Evolutionary conservation across 2,329 filamentous ascomycete species (phyloP), one percentile per base, ranked within the genome.

Genomic region (Fusarium agapanthi): DNA sequence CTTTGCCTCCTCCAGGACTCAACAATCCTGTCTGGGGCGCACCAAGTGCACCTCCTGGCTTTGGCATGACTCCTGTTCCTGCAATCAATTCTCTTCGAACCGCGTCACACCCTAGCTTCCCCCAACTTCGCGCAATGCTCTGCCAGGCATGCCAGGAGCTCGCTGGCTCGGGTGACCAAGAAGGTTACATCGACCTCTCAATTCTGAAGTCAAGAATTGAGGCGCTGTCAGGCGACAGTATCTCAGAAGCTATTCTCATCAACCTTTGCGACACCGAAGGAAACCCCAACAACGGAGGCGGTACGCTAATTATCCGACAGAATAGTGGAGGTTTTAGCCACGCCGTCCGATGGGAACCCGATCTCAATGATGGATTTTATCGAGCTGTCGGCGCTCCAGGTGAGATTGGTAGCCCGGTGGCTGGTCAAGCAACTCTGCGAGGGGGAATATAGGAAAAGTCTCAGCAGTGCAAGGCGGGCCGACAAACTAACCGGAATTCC

Each of bases 221-320:
- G 60, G 86, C 86, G 60, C 88, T 91, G 65, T 77, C 79, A 12
- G 80, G 79, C n/a, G 81, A 83, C 18, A 77, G 54, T 57, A 77
- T 82, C 37, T 76, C 86, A 72, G 81, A 90, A 85, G 78, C 87
- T 32, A 95, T 98, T 77, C 87, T 98, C 75, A 86, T 95, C 43
- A 90, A 93, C 64, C 92, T 97, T 65, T 96, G 93, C 80, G 95
- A 98, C 77, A 97, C 95, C 2, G 94, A 97, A 80, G 96, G 96
- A 64, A 97, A 92, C 76, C 80, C 85, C 5, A 90, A 91, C 66
- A 98, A 98, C 77, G 96, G 96, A 50, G 95, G 95, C 48, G 96
- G 96, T n/a, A 92, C 88, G 32, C 97, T 99, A 78, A 90, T 93
- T 38, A 87, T 93, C 71, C 88, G 87, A 68, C 86, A 87, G 43